Conservation (phyloP, 2,329 filamentous ascomycete species). For the Purpureocillium takamizusanense region DNA sequence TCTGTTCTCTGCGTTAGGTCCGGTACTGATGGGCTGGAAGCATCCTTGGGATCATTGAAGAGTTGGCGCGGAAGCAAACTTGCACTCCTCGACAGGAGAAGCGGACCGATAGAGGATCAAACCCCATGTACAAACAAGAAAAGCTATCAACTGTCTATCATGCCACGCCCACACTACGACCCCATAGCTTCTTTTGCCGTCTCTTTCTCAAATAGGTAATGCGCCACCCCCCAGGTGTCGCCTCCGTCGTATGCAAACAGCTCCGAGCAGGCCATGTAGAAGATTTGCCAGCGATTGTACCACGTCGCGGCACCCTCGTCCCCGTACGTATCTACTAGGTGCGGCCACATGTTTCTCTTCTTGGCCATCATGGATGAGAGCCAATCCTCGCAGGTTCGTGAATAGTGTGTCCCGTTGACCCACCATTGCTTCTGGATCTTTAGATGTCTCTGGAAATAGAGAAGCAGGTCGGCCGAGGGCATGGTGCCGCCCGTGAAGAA, state of each 20-base stretch:
- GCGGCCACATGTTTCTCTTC: conserved; percentile 53
- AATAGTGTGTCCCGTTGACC: conserved; percentile 61
- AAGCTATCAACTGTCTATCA: too few relatives aligned
- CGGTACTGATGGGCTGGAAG: conserved; percentile 83
- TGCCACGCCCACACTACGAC: too few relatives aligned
- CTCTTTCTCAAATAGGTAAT: conserved; percentile 57
- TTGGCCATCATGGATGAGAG: conserved; percentile 48
- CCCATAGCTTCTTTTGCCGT: too few relatives aligned
- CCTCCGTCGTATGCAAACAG: conserved; percentile 57
- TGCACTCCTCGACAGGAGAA: background rate
- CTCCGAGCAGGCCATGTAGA: conserved; percentile 63
- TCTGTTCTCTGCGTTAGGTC: conserved; percentile 29
- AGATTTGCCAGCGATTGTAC: conserved; percentile 65
- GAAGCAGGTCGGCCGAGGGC: conserved; percentile 56
- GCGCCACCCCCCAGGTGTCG: conserved; percentile 59
- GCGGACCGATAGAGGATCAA: too few relatives aligned
- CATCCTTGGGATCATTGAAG: conserved; percentile 91
- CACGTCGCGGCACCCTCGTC: conserved; percentile 49
- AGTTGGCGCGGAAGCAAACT: conserved; percentile 5
- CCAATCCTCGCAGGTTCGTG: conserved; percentile 64
- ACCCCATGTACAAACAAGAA: too few relatives aligned
- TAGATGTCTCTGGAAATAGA: conserved; percentile 58
- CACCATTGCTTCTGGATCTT: conserved; percentile 58
- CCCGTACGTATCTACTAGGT: conserved; percentile 56
- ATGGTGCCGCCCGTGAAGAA: conserved; percentile 70